phyloP scores from a whole-genome alignment of 352 stramenopile species.

The Phytopythium vexans region DNA sequence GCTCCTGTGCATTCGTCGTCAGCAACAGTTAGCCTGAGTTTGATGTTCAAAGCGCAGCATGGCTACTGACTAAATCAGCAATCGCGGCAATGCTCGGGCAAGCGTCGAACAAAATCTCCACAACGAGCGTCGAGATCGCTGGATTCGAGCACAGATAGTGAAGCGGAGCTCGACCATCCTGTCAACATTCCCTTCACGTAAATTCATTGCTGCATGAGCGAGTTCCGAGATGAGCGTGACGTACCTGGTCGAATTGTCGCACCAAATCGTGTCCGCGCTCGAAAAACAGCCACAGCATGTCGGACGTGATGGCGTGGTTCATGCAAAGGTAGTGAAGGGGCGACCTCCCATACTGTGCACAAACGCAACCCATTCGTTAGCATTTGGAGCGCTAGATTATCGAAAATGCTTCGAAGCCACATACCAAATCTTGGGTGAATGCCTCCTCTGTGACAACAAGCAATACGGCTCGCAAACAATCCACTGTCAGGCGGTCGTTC shows the following conservation, averaged over 20 bases:
- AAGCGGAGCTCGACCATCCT: conserved; percentile 57
- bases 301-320: conserved; percentile 45
- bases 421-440: conserved; percentile 48
- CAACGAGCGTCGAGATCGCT: conserved; percentile 40
- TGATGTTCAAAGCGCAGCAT: not conserved
- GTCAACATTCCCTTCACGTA: not conserved
- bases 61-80: conserved; percentile 38
- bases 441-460: conserved; percentile 39
- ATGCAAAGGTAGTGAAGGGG: conserved; percentile 75
- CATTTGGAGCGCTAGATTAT: not conserved
- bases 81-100: conserved; percentile 53
- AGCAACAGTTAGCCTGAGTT: not conserved
- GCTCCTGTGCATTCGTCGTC: conserved; percentile 26
- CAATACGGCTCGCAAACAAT: conserved; percentile 34
- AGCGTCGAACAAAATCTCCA: conserved; percentile 72
- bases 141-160: conserved; percentile 62
- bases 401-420: conserved; percentile 1
- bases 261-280: conserved; percentile 53
- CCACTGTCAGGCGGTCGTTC: conserved; percentile 41
- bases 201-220: not conserved
- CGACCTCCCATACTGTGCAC: conserved; percentile 40
- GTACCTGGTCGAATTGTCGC: conserved; percentile 50
- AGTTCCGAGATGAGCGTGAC: not conserved
- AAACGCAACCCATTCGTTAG: not conserved
- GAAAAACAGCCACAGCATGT: conserved; percentile 73